Conservation (phyloP, 2,329 filamentous ascomycete species). For the Calonectria pauciramosa region DNA sequence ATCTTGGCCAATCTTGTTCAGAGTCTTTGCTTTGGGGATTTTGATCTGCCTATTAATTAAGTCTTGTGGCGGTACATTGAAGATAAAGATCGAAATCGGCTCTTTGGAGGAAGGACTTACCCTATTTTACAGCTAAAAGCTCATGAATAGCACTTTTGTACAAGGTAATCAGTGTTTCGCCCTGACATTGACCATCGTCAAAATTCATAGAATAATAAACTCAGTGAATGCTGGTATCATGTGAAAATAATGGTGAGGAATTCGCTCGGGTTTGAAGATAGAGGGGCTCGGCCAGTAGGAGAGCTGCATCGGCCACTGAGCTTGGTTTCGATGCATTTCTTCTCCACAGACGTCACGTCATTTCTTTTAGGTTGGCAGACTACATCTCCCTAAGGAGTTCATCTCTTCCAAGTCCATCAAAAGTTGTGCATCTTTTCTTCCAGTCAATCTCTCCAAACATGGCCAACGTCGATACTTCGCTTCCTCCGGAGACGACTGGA, state of each 20-base stretch:
- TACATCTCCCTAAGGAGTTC: neutral
- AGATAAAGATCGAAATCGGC: neutral
- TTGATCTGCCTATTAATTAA: no score
- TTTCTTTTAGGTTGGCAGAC: neutral
- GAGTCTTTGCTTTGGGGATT: no score
- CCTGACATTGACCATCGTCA: neutral
- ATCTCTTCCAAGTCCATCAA: neutral
- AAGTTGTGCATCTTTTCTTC: neutral
- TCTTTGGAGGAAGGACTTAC: neutral
- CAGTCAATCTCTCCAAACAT: conserved; percentile 46
- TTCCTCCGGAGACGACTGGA: conserved; percentile 63
- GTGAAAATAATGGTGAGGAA: neutral
- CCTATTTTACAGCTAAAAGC: no score
- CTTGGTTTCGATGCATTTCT: neutral
- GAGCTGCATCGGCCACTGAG: neutral
- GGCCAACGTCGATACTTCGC: conserved; percentile 62
- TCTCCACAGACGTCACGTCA: neutral
- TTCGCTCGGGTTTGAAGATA: neutral
- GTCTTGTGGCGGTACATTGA: no score
- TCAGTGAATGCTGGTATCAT: neutral
- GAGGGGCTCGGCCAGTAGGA: neutral
- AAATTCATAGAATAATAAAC: neutral
- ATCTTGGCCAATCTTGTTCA: no score
- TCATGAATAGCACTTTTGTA: neutral
- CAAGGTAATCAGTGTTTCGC: neutral